A percentile compares a stretch with the other conserved stretches of the same genome.
Evolutionary conservation across 2,329 filamentous ascomycete species (phyloP).

Genomic region (Alternaria longipes): DNA sequence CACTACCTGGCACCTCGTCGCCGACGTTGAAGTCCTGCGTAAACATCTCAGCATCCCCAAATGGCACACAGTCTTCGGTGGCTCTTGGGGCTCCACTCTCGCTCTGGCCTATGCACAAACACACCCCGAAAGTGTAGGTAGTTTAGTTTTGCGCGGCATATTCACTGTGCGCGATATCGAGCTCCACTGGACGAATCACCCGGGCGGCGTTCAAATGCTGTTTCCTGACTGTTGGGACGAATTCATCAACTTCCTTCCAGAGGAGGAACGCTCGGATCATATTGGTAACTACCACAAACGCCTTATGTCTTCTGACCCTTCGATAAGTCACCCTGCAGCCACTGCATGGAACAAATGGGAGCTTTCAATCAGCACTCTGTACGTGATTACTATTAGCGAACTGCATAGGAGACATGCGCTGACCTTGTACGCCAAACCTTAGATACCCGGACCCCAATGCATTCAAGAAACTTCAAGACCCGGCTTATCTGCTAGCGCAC

Average conservation of each 20-base stretch:
- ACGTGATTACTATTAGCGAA: background rate
- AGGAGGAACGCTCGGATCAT: constrained; percentile 50
- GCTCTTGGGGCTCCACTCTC: constrained; percentile 60
- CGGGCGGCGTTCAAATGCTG: constrained; percentile 41
- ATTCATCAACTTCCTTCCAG: constrained; percentile 49
- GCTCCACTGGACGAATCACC: constrained; percentile 43
- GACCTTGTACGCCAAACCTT: constrained; percentile 28
- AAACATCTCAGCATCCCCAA: constrained; percentile 54
- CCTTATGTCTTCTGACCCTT: constrained; percentile 47
- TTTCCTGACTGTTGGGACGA: constrained; percentile 55
- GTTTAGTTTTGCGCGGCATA: constrained; percentile 56
- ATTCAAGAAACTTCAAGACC: constrained; percentile 40
- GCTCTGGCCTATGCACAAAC: constrained; percentile 57
- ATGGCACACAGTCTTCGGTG: constrained; percentile 59
- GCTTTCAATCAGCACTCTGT: constrained; percentile 42
- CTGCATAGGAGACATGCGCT: constrained; percentile 13
- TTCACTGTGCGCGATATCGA: constrained; percentile 52
- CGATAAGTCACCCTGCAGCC: constrained; percentile 43
- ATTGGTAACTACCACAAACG: constrained; percentile 53
- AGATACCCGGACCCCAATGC: constrained; percentile 34
- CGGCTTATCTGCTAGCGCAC: constrained; percentile 45
- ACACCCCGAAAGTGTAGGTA: constrained; percentile 51
- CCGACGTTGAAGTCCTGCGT: constrained; percentile 58
- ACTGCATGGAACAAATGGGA: constrained; percentile 52
- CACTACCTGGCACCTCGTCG: constrained; percentile 56